Conservation (phyloP, 23 red algal species). For the Gracilaria domingensis region DNA sequence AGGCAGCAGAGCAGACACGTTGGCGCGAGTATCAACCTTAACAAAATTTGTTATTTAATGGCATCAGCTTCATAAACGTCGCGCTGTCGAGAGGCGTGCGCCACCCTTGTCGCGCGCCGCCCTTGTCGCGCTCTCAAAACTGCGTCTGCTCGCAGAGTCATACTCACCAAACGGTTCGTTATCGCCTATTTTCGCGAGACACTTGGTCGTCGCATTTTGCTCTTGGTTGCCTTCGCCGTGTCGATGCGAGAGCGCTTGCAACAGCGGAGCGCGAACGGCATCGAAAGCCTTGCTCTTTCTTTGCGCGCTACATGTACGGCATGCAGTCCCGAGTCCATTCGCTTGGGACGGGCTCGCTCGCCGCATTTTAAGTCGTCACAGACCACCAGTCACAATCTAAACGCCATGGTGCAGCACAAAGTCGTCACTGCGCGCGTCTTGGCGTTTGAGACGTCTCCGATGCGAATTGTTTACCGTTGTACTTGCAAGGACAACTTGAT, state of each 20-base stretch:
- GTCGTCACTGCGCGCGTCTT: neutral
- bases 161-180: neutral
- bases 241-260: too few species aligned
- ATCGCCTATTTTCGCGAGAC: too few species aligned
- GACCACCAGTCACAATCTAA: neutral
- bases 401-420: slow-evolving; percentile 8
- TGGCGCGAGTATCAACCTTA: neutral
- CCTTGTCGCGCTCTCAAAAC: too few species aligned
- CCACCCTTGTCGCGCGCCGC: too few species aligned
- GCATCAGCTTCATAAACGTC: neutral
- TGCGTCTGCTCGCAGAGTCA: neutral
- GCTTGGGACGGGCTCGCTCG: slow-evolving; percentile 4
- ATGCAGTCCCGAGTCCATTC: slow-evolving; percentile 20
- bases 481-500: slow-evolving; percentile 9
- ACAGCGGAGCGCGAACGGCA: too few species aligned
- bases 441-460: slow-evolving; percentile 20
- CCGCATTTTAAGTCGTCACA: neutral
- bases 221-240: too few species aligned
- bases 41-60: too few species aligned
- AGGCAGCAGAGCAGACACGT: neutral
- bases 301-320: neutral
- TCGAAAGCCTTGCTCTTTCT: too few species aligned
- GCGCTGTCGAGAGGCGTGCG: too few species aligned
- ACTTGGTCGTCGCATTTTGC: too few species aligned
- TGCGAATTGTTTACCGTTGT: neutral